A percentile compares a stretch with the other conserved stretches of the same genome.
These are phyloP conservation scores for Trifolium dubium DNA, from an alignment of 306 rosid genomes.

Conservation along the genomic window DNA sequence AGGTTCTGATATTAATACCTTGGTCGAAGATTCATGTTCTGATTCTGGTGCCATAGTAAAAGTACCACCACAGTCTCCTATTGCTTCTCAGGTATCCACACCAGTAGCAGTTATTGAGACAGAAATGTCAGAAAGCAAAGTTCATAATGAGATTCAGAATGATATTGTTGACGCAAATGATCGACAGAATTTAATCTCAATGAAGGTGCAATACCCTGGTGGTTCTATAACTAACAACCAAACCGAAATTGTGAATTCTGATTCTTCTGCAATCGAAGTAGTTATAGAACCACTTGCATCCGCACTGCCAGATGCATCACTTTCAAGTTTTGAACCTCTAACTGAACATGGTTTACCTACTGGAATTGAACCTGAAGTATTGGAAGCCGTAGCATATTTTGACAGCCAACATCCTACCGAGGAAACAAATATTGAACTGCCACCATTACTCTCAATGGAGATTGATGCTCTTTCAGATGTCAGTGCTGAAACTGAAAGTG, in stretches of 20 bases:
- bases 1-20: slow-evolving; percentile 4
- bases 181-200: not conserved
- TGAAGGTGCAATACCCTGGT: not conserved
- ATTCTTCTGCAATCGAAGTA: not conserved
- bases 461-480: not conserved
- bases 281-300: not conserved
- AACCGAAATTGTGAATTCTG: not conserved
- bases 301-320: not conserved
- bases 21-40: not conserved
- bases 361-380: not conserved
- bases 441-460: slow-evolving; percentile 25
- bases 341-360: slow-evolving; percentile 12
- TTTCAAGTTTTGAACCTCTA: slow-evolving; percentile 23
- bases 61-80: not conserved
- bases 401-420: slow-evolving; percentile 5
- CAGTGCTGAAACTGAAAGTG: not conserved
- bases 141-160: slow-evolving; percentile 17
- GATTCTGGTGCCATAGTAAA: not conserved
- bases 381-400: not conserved
- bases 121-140: not conserved
- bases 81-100: not conserved
- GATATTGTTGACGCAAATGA: not conserved
- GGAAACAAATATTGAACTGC: slow-evolving; percentile 16
- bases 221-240: not conserved
- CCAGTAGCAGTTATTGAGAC: not conserved